Evolutionary conservation across 495 filamentous ascomycete genomes (phyloP).

Genomic region (Trypethelium eluteriae): DNA sequence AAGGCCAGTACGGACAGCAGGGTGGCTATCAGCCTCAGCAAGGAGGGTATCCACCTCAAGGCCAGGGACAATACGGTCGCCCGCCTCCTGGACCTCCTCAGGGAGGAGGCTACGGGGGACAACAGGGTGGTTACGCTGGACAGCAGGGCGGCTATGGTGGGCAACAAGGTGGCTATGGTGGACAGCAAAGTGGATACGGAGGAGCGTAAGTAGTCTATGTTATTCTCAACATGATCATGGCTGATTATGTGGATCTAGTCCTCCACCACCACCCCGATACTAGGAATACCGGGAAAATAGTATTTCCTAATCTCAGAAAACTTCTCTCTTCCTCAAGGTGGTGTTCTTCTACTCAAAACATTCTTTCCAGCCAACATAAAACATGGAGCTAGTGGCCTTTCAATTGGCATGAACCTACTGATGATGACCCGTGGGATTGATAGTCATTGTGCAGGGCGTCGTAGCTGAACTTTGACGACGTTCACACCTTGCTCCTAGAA

Average conservation of each 20-base stretch:
- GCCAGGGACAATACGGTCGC: slow-evolving; percentile 1
- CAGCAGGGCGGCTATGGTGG: background rate
- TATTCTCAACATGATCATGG: background rate
- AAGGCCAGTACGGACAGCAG: slow-evolving; percentile 20
- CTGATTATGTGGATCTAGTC: background rate
- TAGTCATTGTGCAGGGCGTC: no score
- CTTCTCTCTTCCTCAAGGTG: no score
- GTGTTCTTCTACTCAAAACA: no score
- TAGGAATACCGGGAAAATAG: slow-evolving; percentile 9
- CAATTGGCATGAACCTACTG: no score
- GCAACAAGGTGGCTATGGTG: background rate
- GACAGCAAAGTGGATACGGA: slow-evolving; percentile 3
- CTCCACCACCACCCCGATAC: slow-evolving; percentile 17
- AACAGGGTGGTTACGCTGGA: background rate
- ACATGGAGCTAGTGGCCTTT: no score
- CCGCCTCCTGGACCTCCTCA: slow-evolving; percentile 7
- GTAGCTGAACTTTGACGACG: no score
- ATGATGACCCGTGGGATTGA: no score
- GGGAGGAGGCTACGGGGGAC: background rate
- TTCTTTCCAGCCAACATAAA: no score
- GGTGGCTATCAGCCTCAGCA: slow-evolving; percentile 25
- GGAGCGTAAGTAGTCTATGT: background rate
- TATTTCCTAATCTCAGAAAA: background rate
- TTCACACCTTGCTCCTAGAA: no score
- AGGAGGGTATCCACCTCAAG: slow-evolving; percentile 9